Base-by-base conservation (phyloP, 2,329 filamentous ascomycete species). In the Graphiopsis chlorocephala region DNA sequence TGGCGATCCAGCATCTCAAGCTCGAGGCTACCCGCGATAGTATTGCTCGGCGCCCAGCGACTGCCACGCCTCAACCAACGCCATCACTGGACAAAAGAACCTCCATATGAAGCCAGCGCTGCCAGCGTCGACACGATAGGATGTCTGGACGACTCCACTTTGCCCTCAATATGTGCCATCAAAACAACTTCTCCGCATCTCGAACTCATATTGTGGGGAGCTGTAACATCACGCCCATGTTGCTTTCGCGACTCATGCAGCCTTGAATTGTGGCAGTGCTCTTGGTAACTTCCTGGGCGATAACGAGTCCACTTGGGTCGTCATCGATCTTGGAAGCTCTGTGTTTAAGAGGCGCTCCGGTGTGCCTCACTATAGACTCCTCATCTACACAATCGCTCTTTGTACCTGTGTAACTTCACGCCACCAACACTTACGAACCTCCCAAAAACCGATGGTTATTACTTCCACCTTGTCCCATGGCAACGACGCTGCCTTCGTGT, bases 181-280 rank as follows among this genome's bases (percentile, higher is more conserved):
- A 15, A 61, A 17, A 29, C 6, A 3, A 10, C 35, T 14, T 50
- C 28, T 61, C 58, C 42, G 28, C 45, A 53, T 53, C 38, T 45
- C 29, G 20, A 28, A 62, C 31, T 53, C 31, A 45, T 45, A 58
- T 55, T 55, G 60, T 62, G 60, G 60, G 17, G 60, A 62, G 60
- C 60, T 31, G 50, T 53, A 29, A 4, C n/a, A 31, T 53, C 28
- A 45, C 45, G 35, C 48, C 31, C 48, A 45, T 29, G 48, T 29
- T 29, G 17, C 33, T 35, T 25, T 23, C 33, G 23, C 47, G 60
- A 62, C 38, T 62, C 48, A 42, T 55, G 33, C 25, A 35, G 47
- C 35, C 29, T 61, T 56, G 23, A 50, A 55, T 42, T 31, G 60
- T 62, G 60, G 60, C 60, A 62, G 60, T 62, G 60, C 60, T 62